Base-by-base conservation (phyloP, 176 grass and related monocot species). In the Avena sativa region DNA sequence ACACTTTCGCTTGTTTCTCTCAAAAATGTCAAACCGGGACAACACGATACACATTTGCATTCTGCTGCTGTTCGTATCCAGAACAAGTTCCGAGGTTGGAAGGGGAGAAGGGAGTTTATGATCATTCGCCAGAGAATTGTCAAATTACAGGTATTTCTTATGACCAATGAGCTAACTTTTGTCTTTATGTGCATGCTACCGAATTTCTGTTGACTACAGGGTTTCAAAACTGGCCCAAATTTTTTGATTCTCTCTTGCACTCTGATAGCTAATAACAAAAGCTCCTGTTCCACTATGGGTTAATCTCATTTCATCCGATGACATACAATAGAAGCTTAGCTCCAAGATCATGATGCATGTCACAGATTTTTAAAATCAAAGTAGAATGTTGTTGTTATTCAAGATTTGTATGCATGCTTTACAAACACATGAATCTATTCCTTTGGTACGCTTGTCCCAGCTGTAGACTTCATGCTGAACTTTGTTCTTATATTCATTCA, bases 41-140 rank as follows among this genome's bases (percentile, higher is more conserved):
- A 91, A 19, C 74, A 91, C 63, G 87, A 99, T 69, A 72, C 93
- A 51, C 87, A 93, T 83, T 83, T 70, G 34, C 16, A 70, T 70
- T 70, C 80, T 78, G 97, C 97, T 91, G 97, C 97, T 32, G 87
- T 93, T 89, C 94, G 92, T 75, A 99, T 99, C 48, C 97, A 99
- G 74, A 99, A 99, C 69, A 99, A 99, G 64, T 99, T 94, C 71
- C 88, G 97, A 79, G 97, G 97, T 77, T 99, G 97, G 97, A 99
- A 99, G 92, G 94, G 94, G 74, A 93, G 92, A 88, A 99, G 93
- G 63, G 94, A 97, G 32, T 99, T 99, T 80, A 89, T 97, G 87
- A 89, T 94, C 81, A 92, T 94, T 88, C 89, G 97, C 50, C 97
- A 99, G 80, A 90, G 90, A 79, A 94, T 99, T 80, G 91, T 99